Percentiles rank a stretch among this genome's conserved stretches.
Conservation (phyloP, 164 flowering plant species). For the Magnolia kwangsiensis region DNA sequence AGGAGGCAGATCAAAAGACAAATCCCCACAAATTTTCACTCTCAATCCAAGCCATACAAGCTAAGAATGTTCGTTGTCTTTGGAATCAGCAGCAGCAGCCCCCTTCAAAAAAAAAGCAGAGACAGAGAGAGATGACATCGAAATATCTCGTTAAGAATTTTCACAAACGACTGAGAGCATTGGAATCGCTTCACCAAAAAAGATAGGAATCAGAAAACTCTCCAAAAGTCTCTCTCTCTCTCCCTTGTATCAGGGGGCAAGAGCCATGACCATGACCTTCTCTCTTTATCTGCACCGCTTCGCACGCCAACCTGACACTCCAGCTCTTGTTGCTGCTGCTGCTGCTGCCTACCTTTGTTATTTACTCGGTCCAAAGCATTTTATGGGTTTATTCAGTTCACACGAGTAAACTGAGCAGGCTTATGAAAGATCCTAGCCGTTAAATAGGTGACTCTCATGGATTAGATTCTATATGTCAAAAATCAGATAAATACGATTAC, state of each 20-base stretch:
- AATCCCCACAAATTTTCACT: too few species aligned
- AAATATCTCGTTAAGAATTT: background rate
- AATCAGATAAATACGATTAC: too few species aligned
- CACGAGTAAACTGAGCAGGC: too few species aligned
- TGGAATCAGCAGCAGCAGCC: background rate
- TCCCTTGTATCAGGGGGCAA: background rate
- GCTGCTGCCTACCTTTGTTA: too few species aligned
- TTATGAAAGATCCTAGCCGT: too few species aligned
- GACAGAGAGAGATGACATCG: background rate
- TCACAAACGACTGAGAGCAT: background rate
- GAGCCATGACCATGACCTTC: background rate
- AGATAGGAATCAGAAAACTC: background rate
- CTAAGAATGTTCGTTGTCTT: background rate
- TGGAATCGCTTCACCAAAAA: background rate
- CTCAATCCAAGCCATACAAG: background rate
- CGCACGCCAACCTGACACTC: slow-evolving; percentile 24
- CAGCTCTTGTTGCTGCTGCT: background rate
- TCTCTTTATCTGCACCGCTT: slow-evolving; percentile 16
- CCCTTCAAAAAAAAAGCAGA: background rate
- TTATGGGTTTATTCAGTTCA: too few species aligned
- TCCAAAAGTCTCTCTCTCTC: background rate
- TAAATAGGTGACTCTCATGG: too few species aligned
- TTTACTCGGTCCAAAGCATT: too few species aligned
- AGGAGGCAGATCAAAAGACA: too few species aligned
- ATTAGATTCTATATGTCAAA: too few species aligned